Conservation (phyloP, 805 yeast species). For the Blastobotrys americana region DNA sequence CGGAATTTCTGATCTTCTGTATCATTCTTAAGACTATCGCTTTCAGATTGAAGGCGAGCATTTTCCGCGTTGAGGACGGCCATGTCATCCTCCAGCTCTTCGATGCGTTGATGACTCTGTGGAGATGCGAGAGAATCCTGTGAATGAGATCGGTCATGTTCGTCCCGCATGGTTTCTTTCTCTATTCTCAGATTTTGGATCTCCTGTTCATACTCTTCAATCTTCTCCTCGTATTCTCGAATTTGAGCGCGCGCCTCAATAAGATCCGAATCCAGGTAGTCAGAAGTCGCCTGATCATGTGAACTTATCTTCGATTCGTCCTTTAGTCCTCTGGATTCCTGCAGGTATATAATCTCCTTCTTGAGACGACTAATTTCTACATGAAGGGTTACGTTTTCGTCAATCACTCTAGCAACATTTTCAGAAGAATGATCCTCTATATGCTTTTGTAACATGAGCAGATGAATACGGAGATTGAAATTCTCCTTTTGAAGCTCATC, state of each 20-base stretch:
- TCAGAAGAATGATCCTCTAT: constrained; percentile 17
- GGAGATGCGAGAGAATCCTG: background rate
- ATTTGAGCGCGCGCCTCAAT: background rate
- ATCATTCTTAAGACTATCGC: background rate
- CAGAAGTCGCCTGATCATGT: background rate
- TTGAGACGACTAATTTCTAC: background rate
- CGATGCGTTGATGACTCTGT: background rate
- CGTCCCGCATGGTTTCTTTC: background rate
- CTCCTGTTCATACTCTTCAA: constrained; percentile 11
- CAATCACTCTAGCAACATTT: constrained; percentile 8
- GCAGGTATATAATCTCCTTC: background rate
- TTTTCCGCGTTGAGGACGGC: background rate
- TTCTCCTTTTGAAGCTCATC: constrained; percentile 18
- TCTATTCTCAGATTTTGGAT: background rate
- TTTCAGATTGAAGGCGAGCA: background rate
- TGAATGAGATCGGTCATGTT: background rate
- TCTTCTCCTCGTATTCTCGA: constrained; percentile 21
- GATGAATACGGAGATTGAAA: constrained; percentile 17
- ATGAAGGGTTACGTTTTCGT: constrained; percentile 30
- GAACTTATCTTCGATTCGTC: background rate
- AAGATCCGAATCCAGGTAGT: background rate
- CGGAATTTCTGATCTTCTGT: background rate
- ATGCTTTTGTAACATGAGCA: constrained; percentile 14
- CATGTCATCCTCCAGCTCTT: background rate
- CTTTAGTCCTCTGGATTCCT: background rate